These are phyloP conservation scores for Aristolochia californica DNA, from an alignment of 164 flowering plant species.

Conservation along the genomic window DNA sequence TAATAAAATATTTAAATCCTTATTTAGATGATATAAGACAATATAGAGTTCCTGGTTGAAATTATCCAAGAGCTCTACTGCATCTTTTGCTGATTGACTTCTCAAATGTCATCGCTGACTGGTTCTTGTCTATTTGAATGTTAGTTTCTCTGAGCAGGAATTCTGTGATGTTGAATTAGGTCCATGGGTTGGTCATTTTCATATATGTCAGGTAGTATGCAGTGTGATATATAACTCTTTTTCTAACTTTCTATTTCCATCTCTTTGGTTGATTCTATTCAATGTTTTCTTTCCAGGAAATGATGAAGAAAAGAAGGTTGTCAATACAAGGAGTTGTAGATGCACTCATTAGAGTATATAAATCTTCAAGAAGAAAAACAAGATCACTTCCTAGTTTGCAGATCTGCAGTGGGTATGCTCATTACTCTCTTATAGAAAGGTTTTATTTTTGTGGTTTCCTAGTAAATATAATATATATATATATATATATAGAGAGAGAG, in stretches of 20 bases:
- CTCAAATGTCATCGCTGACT: too few species aligned
- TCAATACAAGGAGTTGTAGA: constrained; percentile 35
- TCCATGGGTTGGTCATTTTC: constrained; percentile 88
- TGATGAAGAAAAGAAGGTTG: constrained; percentile 33
- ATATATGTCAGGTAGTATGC: constrained; percentile 50
- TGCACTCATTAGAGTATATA: constrained; percentile 33
- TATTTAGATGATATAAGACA: too few species aligned
- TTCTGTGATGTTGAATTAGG: constrained; percentile 13
- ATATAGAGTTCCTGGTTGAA: too few species aligned
- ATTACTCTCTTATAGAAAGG: background rate
- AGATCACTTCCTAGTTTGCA: constrained; percentile 34
- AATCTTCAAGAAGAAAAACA: constrained; percentile 8
- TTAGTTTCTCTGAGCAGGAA: constrained; percentile 26
- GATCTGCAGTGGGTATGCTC: constrained; percentile 43
- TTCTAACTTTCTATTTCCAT: background rate
- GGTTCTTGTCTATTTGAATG: too few species aligned
- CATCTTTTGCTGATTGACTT: too few species aligned
- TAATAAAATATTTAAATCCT: too few species aligned
- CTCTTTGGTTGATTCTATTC: background rate
- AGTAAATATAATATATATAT: too few species aligned
- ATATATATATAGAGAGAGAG: too few species aligned
- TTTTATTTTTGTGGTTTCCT: too few species aligned
- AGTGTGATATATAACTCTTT: background rate
- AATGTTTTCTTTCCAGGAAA: constrained; percentile 35
- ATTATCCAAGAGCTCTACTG: too few species aligned